Base-by-base conservation (phyloP, 2,329 filamentous ascomycete species). In the Furcasterigmium sp. region DNA sequence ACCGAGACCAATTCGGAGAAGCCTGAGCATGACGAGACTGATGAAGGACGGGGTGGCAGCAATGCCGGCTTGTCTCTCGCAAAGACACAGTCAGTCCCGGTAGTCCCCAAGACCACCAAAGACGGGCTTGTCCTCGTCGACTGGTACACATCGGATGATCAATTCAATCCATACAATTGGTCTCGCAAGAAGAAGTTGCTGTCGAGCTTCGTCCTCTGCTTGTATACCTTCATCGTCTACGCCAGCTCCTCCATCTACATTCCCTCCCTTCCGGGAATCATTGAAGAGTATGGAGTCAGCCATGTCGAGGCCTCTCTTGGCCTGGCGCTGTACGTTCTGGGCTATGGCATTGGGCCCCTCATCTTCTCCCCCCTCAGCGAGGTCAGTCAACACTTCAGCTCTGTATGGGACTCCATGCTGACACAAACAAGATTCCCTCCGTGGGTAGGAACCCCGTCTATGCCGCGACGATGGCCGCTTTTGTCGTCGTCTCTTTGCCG, bases 391-490 rank as follows among this genome's bases (percentile, higher is more conserved):
- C n/a, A n/a, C n/a, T n/a, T n/a, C 23, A 26, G 23, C 23, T 26
- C 23, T 7, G 7, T 26, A n/a, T 26, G 23, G 23, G 23, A 26
- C 23, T 7, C 7, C 11, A 26, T 26, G 11, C 23, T 26, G 11
- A 26, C 7, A 26, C 23, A 7, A 26, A 26, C 23, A 11, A 26
- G 23, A 77, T 87, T 18, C 81, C 84, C 0, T 56, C 71, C 37
- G 74, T 87, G 40, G 84, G 85, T 3, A 72, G 84, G 7, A 87
- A 82, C 52, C 77, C 78, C 1, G 75, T 84, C 6, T 88, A 88
- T 59, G 75, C 85, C 28, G 58, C 76, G 50, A 83, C 82, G 9
- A 83, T 87, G 65, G 75, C 76, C 45, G 65, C 87, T 21, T 88
- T 87, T 57, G 78, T 84, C 39, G 72, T 87, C 47, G 60, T 88